These are phyloP conservation scores for Jatropha multifida DNA, from an alignment of 441 rosid genomes.

Conservation along the genomic window DNA sequence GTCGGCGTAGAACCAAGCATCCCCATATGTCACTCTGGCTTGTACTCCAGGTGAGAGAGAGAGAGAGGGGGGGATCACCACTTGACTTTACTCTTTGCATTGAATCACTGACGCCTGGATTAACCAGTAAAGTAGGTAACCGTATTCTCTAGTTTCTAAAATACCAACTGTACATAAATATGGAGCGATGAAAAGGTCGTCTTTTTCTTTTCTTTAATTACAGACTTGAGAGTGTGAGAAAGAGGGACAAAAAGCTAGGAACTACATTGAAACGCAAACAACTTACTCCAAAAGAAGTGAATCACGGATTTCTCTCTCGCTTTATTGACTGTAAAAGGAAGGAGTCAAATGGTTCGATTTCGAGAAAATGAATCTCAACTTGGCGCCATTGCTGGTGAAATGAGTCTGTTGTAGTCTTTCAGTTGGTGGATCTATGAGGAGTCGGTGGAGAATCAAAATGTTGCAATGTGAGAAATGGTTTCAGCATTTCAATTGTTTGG, in stretches of 20 bases:
- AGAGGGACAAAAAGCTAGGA: background rate
- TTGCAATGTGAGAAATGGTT: background rate
- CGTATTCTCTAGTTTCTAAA: background rate
- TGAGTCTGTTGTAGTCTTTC: background rate
- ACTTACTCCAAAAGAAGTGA: conserved; percentile 4
- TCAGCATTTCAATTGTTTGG: background rate
- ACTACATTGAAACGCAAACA: background rate
- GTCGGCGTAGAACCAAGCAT: conserved; percentile 29
- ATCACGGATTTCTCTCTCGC: conserved; percentile 6
- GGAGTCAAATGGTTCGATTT: background rate
- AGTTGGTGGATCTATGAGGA: conserved; percentile 1
- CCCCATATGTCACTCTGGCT: background rate
- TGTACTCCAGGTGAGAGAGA: background rate
- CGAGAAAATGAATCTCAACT: background rate
- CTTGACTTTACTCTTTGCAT: background rate
- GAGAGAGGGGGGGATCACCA: background rate
- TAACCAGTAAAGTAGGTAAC: background rate
- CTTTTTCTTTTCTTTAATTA: background rate
- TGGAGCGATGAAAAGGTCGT: background rate
- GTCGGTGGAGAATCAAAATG: background rate
- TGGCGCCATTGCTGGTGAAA: conserved; percentile 10
- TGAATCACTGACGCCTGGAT: background rate
- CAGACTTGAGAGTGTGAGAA: background rate
- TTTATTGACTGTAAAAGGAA: background rate
- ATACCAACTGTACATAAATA: background rate